phyloP scores from a whole-genome alignment of 805 yeast genomes.

The Torulaspora gathmanii region DNA sequence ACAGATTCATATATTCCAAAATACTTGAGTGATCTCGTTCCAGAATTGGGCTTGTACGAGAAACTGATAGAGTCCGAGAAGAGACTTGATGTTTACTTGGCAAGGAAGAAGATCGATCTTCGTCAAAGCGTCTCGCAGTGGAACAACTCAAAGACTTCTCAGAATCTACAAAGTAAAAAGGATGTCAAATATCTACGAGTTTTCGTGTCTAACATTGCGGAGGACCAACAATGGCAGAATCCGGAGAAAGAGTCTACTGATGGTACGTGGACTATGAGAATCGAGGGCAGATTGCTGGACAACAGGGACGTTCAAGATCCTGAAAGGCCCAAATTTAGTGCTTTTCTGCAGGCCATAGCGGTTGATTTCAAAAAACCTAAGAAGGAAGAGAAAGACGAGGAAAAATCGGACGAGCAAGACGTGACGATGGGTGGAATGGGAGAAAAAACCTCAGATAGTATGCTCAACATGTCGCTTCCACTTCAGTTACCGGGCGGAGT shows the following conservation, averaged over 20 bases:
- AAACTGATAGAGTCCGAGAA: slow-evolving; percentile 76
- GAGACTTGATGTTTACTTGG: slow-evolving; percentile 70
- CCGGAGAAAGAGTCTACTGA: slow-evolving; percentile 31
- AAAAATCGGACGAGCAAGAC: slow-evolving; percentile 10
- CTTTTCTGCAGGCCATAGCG: slow-evolving; percentile 77
- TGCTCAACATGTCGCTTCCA: slow-evolving; percentile 15
- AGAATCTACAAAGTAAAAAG: slow-evolving; percentile 10
- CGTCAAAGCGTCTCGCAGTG: slow-evolving; percentile 59
- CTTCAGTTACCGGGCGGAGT: slow-evolving; percentile 16
- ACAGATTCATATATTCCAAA: slow-evolving; percentile 51
- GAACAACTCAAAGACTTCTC: slow-evolving; percentile 39
- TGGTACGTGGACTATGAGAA: slow-evolving; percentile 75
- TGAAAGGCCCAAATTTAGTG: slow-evolving; percentile 59
- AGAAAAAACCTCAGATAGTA: slow-evolving; percentile 1
- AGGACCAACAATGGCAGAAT: slow-evolving; percentile 85
- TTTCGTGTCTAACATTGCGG: slow-evolving; percentile 74
- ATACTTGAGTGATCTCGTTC: slow-evolving; percentile 45
- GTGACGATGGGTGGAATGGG: slow-evolving; percentile 12
- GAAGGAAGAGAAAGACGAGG: slow-evolving; percentile 7
- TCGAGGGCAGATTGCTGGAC: slow-evolving; percentile 79
- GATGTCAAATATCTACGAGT: slow-evolving; percentile 63
- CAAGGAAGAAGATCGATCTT: slow-evolving; percentile 78
- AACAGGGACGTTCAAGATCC: slow-evolving; percentile 45
- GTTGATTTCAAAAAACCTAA: slow-evolving; percentile 55
- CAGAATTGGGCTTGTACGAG: slow-evolving; percentile 70